phyloP scores from a whole-genome alignment of 1,139 yeast genomes.

The Kodamaea derodonti region DNA sequence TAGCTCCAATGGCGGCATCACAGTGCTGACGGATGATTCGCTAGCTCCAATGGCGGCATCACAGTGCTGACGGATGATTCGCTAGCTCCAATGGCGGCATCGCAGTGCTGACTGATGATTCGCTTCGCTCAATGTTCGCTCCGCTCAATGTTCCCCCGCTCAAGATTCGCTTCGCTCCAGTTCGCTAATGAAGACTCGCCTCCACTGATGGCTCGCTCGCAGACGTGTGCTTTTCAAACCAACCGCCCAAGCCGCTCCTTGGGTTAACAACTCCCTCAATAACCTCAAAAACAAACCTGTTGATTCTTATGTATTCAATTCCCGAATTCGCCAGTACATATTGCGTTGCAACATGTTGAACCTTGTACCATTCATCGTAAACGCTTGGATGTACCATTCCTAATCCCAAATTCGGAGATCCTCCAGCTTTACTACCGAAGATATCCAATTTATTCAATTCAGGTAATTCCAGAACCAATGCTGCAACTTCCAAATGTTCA shows the following conservation, averaged over 20 bases:
- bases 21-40: too few relatives aligned
- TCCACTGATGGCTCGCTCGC: too few relatives aligned
- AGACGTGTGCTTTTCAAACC: constrained; percentile 41
- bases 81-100: too few relatives aligned
- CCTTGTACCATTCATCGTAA: constrained; percentile 55
- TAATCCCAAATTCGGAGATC: constrained; percentile 52
- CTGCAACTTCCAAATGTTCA: constrained; percentile 22
- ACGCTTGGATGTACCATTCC: constrained; percentile 53
- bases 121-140: too few relatives aligned
- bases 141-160: too few relatives aligned
- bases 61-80: too few relatives aligned
- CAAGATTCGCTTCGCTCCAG: too few relatives aligned
- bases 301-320: constrained; percentile 43
- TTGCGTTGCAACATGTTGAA: constrained; percentile 49
- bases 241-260: constrained; percentile 37
- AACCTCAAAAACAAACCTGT: constrained; percentile 32
- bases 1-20: too few relatives aligned
- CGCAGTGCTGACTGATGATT: too few relatives aligned
- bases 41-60: too few relatives aligned
- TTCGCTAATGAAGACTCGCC: too few relatives aligned
- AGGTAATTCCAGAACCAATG: constrained; percentile 24
- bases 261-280: constrained; percentile 27
- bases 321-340: constrained; percentile 24
- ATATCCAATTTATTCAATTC: constrained; percentile 38
- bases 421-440: constrained; percentile 51